Percentiles rank a stretch among this genome's conserved stretches.
Evolutionary conservation across 2,329 filamentous ascomycete genomes (phyloP).

Genomic region (Thielaviopsis populi): DNA sequence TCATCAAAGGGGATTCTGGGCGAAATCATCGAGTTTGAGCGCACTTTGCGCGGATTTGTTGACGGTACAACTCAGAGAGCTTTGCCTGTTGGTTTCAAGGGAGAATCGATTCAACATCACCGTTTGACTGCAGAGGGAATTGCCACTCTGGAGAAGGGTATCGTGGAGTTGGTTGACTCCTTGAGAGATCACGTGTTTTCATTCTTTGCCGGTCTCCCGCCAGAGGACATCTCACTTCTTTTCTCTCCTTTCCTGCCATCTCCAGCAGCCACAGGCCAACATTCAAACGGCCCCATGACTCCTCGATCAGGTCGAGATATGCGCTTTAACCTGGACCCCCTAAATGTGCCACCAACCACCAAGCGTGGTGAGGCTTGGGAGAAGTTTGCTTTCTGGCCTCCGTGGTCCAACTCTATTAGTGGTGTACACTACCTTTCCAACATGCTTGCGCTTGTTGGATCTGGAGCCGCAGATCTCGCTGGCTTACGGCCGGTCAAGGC

Average conservation of each 20-base stretch:
- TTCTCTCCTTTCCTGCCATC: conserved; percentile 65
- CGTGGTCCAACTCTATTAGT: conserved; percentile 78
- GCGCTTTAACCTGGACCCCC: conserved; percentile 65
- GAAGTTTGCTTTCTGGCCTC: conserved; percentile 90
- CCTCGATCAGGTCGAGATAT: conserved; percentile 50
- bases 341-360: conserved; percentile 62
- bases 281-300: conserved; percentile 29
- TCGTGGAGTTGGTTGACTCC: conserved; percentile 67
- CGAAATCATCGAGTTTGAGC: conserved; percentile 88
- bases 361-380: conserved; percentile 78
- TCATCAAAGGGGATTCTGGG: conserved; percentile 69
- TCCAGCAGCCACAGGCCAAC: conserved; percentile 44
- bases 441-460: conserved; percentile 69
- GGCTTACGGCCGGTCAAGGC: conserved; percentile 51
- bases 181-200: conserved; percentile 64
- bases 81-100: conserved; percentile 67
- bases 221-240: conserved; percentile 77
- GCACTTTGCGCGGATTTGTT: conserved; percentile 79
- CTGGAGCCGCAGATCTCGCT: conserved; percentile 73
- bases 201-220: conserved; percentile 77
- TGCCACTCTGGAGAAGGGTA: conserved; percentile 57
- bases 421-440: conserved; percentile 82
- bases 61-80: conserved; percentile 68
- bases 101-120: conserved; percentile 69
- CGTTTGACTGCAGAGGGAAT: conserved; percentile 58